phyloP scores from a whole-genome alignment of 495 filamentous ascomycete species.

The Daldinia vernicosa region DNA sequence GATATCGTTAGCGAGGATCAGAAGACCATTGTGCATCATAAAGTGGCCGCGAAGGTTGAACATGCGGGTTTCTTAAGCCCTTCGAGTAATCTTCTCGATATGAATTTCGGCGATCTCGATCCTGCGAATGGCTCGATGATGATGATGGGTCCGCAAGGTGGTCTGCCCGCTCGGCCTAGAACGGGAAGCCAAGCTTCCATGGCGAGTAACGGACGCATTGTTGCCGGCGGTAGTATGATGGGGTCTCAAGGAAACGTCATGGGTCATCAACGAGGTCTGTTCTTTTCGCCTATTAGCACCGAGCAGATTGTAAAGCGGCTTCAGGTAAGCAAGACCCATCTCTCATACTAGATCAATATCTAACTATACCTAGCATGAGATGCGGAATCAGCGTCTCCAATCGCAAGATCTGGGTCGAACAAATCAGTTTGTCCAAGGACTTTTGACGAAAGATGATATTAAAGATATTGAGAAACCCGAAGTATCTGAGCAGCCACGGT shows the following conservation, averaged over 20 bases:
- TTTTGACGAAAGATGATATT: conserved; percentile 76
- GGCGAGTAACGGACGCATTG: conserved; percentile 65
- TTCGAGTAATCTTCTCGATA: conserved; percentile 78
- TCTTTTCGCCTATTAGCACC: conserved; percentile 87
- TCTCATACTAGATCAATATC: conserved; percentile 7
- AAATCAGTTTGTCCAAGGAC: conserved; percentile 76
- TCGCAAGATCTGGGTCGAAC: conserved; percentile 84
- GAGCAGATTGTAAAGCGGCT: conserved; percentile 95
- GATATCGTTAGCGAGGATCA: conserved; percentile 99
- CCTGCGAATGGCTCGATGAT: conserved; percentile 76
- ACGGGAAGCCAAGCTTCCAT: conserved; percentile 76
- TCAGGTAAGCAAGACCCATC: conserved; percentile 67
- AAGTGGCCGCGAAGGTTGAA: conserved; percentile 95
- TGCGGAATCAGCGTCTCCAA: conserved; percentile 87
- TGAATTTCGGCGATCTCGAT: conserved; percentile 89
- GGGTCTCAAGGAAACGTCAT: conserved; percentile 64
- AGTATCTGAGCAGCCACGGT: conserved; percentile 54
- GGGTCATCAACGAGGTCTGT: conserved; percentile 63
- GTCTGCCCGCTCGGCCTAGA: conserved; percentile 68
- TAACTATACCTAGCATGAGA: conserved; percentile 70
- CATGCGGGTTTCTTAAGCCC: conserved; percentile 81
- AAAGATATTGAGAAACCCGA: conserved; percentile 67
- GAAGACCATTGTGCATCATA: conserved; percentile 97
- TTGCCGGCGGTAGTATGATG: conserved; percentile 51
- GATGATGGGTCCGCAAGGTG: conserved; percentile 57